These are phyloP conservation scores for Apiosordaria backusii DNA, from an alignment of 495 filamentous ascomycete species.

Conservation along the genomic window DNA sequence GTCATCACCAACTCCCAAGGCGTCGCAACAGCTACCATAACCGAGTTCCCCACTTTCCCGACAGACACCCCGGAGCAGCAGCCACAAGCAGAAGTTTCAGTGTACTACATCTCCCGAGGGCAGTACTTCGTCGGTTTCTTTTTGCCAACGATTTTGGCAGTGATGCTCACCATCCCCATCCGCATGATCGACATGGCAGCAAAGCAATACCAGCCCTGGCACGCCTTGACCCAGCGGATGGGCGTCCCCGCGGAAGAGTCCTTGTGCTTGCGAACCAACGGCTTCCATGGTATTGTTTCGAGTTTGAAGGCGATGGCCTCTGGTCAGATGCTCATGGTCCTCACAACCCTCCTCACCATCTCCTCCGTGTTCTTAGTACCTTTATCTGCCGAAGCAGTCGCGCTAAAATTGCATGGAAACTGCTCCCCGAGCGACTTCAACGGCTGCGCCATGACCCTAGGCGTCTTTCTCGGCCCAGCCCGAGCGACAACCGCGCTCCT, in stretches of 20 bases:
- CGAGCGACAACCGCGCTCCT: conserved; percentile 27
- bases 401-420: conserved; percentile 31
- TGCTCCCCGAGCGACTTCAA: conserved; percentile 24
- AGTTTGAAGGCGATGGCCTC: conserved; percentile 25
- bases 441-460: conserved; percentile 37
- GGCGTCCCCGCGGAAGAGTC: conserved; percentile 30
- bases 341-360: conserved; percentile 29
- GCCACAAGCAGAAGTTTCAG: conserved; percentile 12
- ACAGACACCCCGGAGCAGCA: conserved; percentile 3
- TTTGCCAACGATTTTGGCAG: conserved; percentile 32
- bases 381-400: conserved; percentile 32
- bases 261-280: conserved; percentile 29
- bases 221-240: conserved; percentile 28
- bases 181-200: conserved; percentile 36
- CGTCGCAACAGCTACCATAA: conserved; percentile 29
- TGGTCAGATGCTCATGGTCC: conserved; percentile 29
- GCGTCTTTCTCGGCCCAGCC: conserved; percentile 31
- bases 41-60: conserved; percentile 27
- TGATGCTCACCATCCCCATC: conserved; percentile 32
- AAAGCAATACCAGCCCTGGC: conserved; percentile 38
- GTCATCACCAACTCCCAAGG: conserved; percentile 28
- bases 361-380: conserved; percentile 33
- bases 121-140: conserved; percentile 39
- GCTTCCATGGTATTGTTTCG: conserved; percentile 25
- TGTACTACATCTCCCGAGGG: conserved; percentile 24